Base-by-base conservation (phyloP, 2,329 filamentous ascomycete species). In the Phialemoniopsis sp. region DNA sequence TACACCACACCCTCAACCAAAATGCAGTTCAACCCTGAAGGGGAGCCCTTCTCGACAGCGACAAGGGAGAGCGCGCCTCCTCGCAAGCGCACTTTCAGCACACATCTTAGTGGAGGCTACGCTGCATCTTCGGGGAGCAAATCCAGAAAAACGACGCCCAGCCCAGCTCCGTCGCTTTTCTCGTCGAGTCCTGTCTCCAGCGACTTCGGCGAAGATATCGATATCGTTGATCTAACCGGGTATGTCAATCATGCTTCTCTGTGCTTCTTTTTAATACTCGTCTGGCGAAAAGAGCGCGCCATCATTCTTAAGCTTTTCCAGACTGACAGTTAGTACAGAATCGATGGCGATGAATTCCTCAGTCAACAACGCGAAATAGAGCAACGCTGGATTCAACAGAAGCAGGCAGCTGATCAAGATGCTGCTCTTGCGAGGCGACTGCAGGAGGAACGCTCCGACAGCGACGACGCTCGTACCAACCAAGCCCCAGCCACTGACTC, bases 211-310 rank as follows among this genome's bases (percentile, higher is more conserved):
- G 45, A 52, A 14, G 13, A 32, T 15, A n/a, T 38, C 32, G 54
- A 59, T 15, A 39, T 67, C 29, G 66, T 69, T 39, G 66, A 70
- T 49, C 59, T 70, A 49, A 70, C 65, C 45, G 64, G 63, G 59
- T 64, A 58, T 42, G 55, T 44, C 13, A 16, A 14, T 28, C 15
- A 12, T 12, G 13, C 8, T 13, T 36, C 34, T 36, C 13, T 13
- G 15, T 30, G n/a, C 29, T 10, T 30, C 29, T 30, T n/a, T n/a
- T 30, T 30, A 10, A n/a, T 10, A 30, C 29, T 30, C 29, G 10
- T 30, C 29, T 30, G 29, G n/a, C n/a, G n/a, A n/a, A n/a, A n/a
- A n/a, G n/a, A n/a, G n/a, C n/a, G n/a, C n/a, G n/a, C n/a, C n/a
- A n/a, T n/a, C n/a, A n/a, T n/a, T n/a, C n/a, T n/a, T n/a, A n/a